These are phyloP conservation scores for Cymbopogon flexuosus DNA, from an alignment of 202 grass and related monocot species.

Conservation along the genomic window DNA sequence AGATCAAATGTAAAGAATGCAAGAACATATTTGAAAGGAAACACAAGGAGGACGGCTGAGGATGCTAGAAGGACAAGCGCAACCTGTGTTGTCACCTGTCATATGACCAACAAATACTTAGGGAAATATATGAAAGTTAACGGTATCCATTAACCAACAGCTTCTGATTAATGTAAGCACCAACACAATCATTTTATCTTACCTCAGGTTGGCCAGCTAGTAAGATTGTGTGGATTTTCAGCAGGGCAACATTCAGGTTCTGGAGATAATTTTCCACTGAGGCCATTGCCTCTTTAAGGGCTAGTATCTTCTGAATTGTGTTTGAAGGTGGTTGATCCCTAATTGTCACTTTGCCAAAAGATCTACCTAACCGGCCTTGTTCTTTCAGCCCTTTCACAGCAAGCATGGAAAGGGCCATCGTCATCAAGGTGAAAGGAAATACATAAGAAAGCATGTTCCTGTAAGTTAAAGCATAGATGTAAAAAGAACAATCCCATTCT, in stretches of 20 bases:
- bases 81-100: conserved; percentile 79
- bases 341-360: conserved; percentile 82
- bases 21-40: conserved; percentile 85
- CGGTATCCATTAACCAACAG: neutral
- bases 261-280: conserved; percentile 91
- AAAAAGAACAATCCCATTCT: neutral
- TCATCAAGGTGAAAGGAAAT: conserved; percentile 63
- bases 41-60: conserved; percentile 52
- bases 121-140: neutral
- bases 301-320: conserved; percentile 88
- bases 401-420: conserved; percentile 69
- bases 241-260: conserved; percentile 67
- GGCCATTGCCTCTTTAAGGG: conserved; percentile 90
- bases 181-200: conserved; percentile 24
- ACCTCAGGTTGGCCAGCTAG: conserved; percentile 92
- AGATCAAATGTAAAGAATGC: conserved; percentile 55
- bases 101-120: conserved; percentile 28
- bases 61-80: conserved; percentile 67
- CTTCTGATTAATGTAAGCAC: neutral
- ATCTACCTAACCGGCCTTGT: conserved; percentile 83
- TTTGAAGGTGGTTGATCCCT: conserved; percentile 89
- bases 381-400: conserved; percentile 78
- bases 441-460: conserved; percentile 80
- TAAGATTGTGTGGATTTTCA: conserved; percentile 72
- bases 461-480: conserved; percentile 12